Percentiles rank a stretch among this genome's conserved stretches.
These are phyloP conservation scores for Striga asiatica DNA, from an alignment of 257 asterid species.

Conservation along the genomic window DNA sequence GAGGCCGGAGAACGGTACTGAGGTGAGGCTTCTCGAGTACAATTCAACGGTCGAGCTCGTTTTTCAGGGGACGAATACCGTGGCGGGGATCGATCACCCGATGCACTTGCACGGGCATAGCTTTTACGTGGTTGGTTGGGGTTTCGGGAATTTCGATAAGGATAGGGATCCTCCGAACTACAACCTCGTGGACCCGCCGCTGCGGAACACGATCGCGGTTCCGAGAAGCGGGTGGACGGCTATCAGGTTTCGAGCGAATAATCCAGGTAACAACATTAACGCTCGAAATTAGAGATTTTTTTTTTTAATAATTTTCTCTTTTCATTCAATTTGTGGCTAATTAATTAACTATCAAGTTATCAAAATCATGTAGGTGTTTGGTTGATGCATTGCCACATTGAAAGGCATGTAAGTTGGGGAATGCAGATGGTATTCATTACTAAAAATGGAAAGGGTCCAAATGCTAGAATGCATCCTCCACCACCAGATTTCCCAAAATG, in stretches of 20 bases:
- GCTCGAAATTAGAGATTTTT: neutral
- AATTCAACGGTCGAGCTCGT: slow-evolving; percentile 43
- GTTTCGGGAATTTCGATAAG: slow-evolving; percentile 41
- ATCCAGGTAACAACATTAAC: slow-evolving; percentile 23
- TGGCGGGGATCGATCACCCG: slow-evolving; percentile 47
- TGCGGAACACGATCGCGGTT: slow-evolving; percentile 25
- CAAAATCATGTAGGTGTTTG: slow-evolving; percentile 35
- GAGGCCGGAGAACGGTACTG: slow-evolving; percentile 15
- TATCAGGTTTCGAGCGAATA: slow-evolving; percentile 24
- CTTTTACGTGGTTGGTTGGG: slow-evolving; percentile 57
- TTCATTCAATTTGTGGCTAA: neutral
- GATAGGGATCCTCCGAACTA: slow-evolving; percentile 28
- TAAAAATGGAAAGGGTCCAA: slow-evolving; percentile 17
- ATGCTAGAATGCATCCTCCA: slow-evolving; percentile 25
- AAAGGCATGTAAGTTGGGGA: slow-evolving; percentile 33
- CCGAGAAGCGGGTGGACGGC: slow-evolving; percentile 28
- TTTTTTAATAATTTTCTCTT: neutral
- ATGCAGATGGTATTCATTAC: slow-evolving; percentile 29
- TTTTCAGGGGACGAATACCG: slow-evolving; percentile 37
- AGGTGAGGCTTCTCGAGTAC: slow-evolving; percentile 28
- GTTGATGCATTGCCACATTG: slow-evolving; percentile 35
- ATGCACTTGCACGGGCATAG: slow-evolving; percentile 65
- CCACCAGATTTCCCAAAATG: slow-evolving; percentile 34
- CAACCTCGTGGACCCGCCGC: slow-evolving; percentile 33
- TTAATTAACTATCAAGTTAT: neutral